Base-by-base conservation (phyloP, 306 rosid genomes). In the Cucumis sativus region DNA sequence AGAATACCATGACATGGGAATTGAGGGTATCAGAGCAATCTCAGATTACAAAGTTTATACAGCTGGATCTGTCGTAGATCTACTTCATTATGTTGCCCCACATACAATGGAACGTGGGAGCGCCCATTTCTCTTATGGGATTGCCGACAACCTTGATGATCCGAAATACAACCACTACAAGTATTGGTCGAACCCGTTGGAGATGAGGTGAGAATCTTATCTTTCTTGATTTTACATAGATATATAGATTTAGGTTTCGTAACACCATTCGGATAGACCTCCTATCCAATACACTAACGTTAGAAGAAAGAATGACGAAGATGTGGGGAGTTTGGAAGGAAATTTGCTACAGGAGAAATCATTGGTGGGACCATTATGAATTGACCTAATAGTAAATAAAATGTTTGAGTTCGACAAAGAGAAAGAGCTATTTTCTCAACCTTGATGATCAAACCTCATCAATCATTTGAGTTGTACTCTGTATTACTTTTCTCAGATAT, bases 141-240 rank as follows among this genome's bases (percentile, higher is more conserved):
- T 92, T 77, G 97, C 96, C 41, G 96, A 87, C 78, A 61, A 90
- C 78, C 81, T 90, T 85, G 96, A 88, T 65, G 96, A 88, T 76
- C 93, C 93, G 37, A 84, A 87, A 78, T 90, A 88, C 71, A 78
- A 77, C 51, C 97, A 90, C 85, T 87, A 86, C 88, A 92, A 84
- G 76, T 87, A 88, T 78, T 92, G 97, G 97, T 92, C 96, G 43
- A 92, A 92, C 79, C 97, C 97, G 13, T 73, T 92, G 91, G 97
- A 92, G 85, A 85, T 92, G 20, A 92, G 90, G 97, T 92, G 65
- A 90, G 90, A 20, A 18, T 23, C 57, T 23, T 45, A 69, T 33
- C 77, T 18, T 30, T 73, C 63, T 73, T 17, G 63, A 52, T 28
- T 33, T 9, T 30, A 73, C 28, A 14, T 30, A 1, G 0, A 43